A percentile compares a stretch with the other conserved stretches of the same genome.
Evolutionary conservation across 2,329 filamentous ascomycete genomes (phyloP).

Genomic region (Lasiodiplodia theobromae): DNA sequence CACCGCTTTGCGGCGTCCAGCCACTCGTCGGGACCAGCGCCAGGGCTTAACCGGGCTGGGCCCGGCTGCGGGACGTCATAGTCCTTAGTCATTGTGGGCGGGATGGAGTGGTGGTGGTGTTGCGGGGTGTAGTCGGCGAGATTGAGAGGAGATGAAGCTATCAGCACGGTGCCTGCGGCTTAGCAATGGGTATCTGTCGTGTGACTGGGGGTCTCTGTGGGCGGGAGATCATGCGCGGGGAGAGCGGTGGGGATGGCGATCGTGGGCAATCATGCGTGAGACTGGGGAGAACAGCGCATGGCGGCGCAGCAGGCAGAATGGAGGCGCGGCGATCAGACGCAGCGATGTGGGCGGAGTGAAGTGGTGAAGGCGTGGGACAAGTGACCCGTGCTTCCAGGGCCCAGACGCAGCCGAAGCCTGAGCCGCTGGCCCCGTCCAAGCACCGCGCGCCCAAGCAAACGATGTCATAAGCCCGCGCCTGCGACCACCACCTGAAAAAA

Average conservation of each 20-base stretch:
- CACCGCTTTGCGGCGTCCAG: constrained; percentile 95
- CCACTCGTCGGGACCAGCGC: constrained; percentile 94
- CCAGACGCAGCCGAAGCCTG: constrained; percentile 21
- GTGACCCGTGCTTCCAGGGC: constrained; percentile 23
- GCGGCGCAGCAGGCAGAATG: constrained; percentile 24
- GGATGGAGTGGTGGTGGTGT: background rate
- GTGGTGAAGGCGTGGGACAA: constrained; percentile 23
- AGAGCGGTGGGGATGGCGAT: constrained; percentile 25
- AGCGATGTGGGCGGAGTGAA: constrained; percentile 21
- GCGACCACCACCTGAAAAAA: constrained; percentile 2
- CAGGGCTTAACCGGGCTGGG: constrained; percentile 81
- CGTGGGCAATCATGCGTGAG: constrained; percentile 28
- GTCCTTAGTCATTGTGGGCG: constrained; percentile 54
- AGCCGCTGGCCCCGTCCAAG: constrained; percentile 12
- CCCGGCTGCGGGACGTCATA: constrained; percentile 84
- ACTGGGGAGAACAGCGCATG: constrained; percentile 24
- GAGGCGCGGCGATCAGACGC: constrained; percentile 23
- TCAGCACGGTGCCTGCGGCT: constrained; percentile 24
- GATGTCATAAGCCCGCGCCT: constrained; percentile 22
- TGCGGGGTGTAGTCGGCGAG: constrained; percentile 1
- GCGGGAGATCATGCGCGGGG: constrained; percentile 19
- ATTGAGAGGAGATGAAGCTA: constrained; percentile 11
- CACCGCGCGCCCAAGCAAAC: constrained; percentile 3
- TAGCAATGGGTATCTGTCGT: constrained; percentile 34
- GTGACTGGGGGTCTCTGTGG: constrained; percentile 36